Conservation (phyloP, 106 monocot genomes). For the Dendrobium nobile region DNA sequence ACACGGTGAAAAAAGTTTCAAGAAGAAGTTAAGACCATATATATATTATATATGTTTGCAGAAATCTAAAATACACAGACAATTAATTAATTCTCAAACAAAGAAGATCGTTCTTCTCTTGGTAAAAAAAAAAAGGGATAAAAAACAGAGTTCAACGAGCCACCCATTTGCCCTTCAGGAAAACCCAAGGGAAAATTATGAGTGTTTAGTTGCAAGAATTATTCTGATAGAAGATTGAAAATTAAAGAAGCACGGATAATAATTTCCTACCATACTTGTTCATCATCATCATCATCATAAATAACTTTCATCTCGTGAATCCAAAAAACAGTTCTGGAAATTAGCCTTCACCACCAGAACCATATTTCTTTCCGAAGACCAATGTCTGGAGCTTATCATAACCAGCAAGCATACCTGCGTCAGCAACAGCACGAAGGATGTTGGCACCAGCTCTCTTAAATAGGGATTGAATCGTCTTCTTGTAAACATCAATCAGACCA, state of each 20-base stretch:
- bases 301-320: background rate
- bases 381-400: slow-evolving; percentile 29
- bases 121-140: background rate
- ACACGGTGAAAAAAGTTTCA: no score
- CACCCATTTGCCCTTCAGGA: background rate
- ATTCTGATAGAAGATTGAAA: background rate
- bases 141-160: background rate
- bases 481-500: slow-evolving; percentile 20
- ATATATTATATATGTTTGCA: background rate
- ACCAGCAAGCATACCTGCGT: slow-evolving; percentile 16
- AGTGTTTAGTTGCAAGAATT: background rate
- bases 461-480: slow-evolving; percentile 12
- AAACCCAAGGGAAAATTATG: background rate
- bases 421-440: slow-evolving; percentile 15
- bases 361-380: slow-evolving; percentile 19
- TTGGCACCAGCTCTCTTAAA: slow-evolving; percentile 18
- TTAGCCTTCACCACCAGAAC: slow-evolving; percentile 13
- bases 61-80: background rate
- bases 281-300: slow-evolving; percentile 22
- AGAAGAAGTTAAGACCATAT: slow-evolving; percentile 25
- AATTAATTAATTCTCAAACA: background rate
- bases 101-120: background rate
- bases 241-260: background rate
- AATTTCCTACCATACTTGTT: no score
- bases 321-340: background rate